Percentiles rank a stretch among this genome's conserved stretches.
Conservation (phyloP, 1,139 yeast species). For the Yamadazyma membranifaciens region DNA sequence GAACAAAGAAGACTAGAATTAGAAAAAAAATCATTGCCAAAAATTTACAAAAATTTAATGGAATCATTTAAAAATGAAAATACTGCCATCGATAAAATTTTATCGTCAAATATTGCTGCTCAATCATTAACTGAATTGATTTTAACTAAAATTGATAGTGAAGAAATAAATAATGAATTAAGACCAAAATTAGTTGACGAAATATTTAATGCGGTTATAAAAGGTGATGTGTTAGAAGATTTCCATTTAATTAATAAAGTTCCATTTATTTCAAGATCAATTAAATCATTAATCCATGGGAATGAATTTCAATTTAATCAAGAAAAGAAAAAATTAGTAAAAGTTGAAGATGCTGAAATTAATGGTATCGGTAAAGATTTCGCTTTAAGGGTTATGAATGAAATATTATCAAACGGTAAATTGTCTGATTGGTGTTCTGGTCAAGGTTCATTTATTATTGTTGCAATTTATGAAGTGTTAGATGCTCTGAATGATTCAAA, state of each 20-base stretch:
- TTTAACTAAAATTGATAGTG: constrained; percentile 49
- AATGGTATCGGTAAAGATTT: constrained; percentile 62
- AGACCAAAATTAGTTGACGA: constrained; percentile 55
- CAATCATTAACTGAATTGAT: constrained; percentile 80
- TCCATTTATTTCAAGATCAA: constrained; percentile 73
- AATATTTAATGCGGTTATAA: constrained; percentile 52
- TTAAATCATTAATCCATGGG: constrained; percentile 81
- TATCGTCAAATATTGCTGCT: constrained; percentile 73
- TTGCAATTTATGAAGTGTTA: constrained; percentile 62
- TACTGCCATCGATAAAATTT: constrained; percentile 33
- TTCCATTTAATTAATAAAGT: constrained; percentile 62
- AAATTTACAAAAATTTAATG: constrained; percentile 55
- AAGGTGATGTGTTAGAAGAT: constrained; percentile 72
- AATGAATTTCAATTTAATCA: constrained; percentile 54
- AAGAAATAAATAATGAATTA: constrained; percentile 39
- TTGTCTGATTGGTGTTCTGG: constrained; percentile 72
- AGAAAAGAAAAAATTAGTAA: constrained; percentile 58
- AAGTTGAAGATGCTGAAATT: constrained; percentile 42
- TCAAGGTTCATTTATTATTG: constrained; percentile 79
- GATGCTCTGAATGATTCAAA: constrained; percentile 26
- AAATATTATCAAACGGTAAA: constrained; percentile 41
- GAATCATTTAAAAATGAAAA: constrained; percentile 34
- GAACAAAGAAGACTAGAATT: constrained; percentile 73
- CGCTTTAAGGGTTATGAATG: constrained; percentile 54
- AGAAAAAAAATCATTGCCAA: constrained; percentile 62